Percentiles rank a stretch among this genome's conserved stretches.
These are phyloP conservation scores for Xerocomus amazonicus DNA, from an alignment of 1,284 basidiomycete genomes.

Conservation along the genomic window DNA sequence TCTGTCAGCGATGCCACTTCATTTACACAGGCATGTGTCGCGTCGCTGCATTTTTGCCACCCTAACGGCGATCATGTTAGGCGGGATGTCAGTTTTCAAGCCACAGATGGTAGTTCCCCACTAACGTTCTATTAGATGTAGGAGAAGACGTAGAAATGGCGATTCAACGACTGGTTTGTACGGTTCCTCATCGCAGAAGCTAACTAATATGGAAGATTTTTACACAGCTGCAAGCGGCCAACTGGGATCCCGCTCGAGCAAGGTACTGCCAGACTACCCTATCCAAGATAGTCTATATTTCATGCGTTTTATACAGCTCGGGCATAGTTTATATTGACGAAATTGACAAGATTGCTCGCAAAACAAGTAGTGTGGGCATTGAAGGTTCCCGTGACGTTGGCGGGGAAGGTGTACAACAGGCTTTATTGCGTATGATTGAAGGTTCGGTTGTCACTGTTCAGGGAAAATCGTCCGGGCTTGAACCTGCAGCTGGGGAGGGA, in stretches of 20 bases:
- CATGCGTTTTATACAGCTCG: slow-evolving; percentile 44
- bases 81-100: slow-evolving; percentile 65
- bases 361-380: slow-evolving; percentile 53
- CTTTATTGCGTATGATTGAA: slow-evolving; percentile 90
- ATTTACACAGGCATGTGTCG: slow-evolving; percentile 63
- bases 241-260: slow-evolving; percentile 81
- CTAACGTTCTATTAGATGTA: slow-evolving; percentile 61
- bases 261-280: slow-evolving; percentile 40
- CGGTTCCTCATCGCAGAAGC: neutral
- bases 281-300: neutral
- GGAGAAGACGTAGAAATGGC: slow-evolving; percentile 94
- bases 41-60: slow-evolving; percentile 4
- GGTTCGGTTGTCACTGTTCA: slow-evolving; percentile 82
- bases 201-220: neutral
- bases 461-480: slow-evolving; percentile 57
- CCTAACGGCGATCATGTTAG: slow-evolving; percentile 35
- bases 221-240: slow-evolving; percentile 73
- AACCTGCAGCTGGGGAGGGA: slow-evolving; percentile 43
- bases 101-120: slow-evolving; percentile 2
- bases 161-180: slow-evolving; percentile 71
- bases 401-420: slow-evolving; percentile 95
- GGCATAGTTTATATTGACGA: slow-evolving; percentile 98
- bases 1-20: slow-evolving; percentile 85
- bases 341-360: slow-evolving; percentile 87
- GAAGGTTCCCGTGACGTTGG: slow-evolving; percentile 88